A percentile compares a stretch with the other conserved stretches of the same genome.
Evolutionary conservation across 2,329 filamentous ascomycete species (phyloP).

Genomic region (Plenodomus tracheiphilus): DNA sequence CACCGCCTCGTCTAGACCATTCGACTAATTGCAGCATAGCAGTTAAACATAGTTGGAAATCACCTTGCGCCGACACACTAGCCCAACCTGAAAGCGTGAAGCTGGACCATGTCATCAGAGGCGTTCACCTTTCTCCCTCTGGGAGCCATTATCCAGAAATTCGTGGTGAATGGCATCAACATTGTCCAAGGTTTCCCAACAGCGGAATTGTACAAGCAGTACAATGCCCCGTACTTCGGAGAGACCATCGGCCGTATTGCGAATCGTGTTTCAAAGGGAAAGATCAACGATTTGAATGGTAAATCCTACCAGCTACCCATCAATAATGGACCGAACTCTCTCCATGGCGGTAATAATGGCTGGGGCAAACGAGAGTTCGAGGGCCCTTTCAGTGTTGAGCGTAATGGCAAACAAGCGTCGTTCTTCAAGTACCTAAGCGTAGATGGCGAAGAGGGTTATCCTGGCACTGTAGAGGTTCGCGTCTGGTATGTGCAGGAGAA

Average conservation of each 20-base stretch:
- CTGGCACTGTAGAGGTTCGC: slow-evolving; percentile 76
- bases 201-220: slow-evolving; percentile 70
- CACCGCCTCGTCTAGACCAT: neutral
- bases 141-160: slow-evolving; percentile 79
- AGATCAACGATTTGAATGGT: slow-evolving; percentile 72
- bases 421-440: slow-evolving; percentile 62
- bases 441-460: slow-evolving; percentile 88
- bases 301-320: slow-evolving; percentile 69
- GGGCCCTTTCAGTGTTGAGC: slow-evolving; percentile 65
- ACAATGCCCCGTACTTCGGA: slow-evolving; percentile 83
- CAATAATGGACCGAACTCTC: slow-evolving; percentile 77
- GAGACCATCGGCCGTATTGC: slow-evolving; percentile 86
- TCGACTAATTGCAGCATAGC: neutral
- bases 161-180: slow-evolving; percentile 76
- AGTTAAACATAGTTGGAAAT: too few relatives aligned
- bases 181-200: slow-evolving; percentile 86
- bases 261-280: slow-evolving; percentile 76
- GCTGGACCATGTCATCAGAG: slow-evolving; percentile 32
- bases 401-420: slow-evolving; percentile 50
- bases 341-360: slow-evolving; percentile 61
- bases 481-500: slow-evolving; percentile 79
- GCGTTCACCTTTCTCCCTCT: slow-evolving; percentile 68
- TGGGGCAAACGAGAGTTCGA: slow-evolving; percentile 83
- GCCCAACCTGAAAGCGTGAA: neutral
- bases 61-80: neutral